These are phyloP conservation scores for Beauveria sp. DNA, from an alignment of 2,329 filamentous ascomycete species.

Conservation along the genomic window DNA sequence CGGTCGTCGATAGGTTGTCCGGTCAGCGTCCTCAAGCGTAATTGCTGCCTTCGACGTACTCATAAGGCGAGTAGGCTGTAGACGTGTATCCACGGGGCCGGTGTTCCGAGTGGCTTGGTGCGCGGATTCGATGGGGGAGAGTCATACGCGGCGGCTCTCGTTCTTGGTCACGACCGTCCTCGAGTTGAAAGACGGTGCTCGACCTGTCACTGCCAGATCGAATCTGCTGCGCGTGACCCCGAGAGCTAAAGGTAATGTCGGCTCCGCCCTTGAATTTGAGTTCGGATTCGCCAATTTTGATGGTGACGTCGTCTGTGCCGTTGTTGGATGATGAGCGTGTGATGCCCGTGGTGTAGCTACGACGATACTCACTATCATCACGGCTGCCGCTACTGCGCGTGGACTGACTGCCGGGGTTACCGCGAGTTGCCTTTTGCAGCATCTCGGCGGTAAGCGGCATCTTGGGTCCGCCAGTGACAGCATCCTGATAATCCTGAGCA, in stretches of 20 bases:
- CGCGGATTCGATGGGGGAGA: constrained; percentile 36
- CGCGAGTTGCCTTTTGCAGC: constrained; percentile 42
- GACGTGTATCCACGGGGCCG: constrained; percentile 27
- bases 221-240: constrained; percentile 19
- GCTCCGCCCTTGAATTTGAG: constrained; percentile 51
- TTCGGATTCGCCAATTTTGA: constrained; percentile 50
- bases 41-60: constrained; percentile 12
- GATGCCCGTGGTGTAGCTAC: constrained; percentile 54
- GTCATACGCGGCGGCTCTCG: constrained; percentile 29
- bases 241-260: constrained; percentile 47
- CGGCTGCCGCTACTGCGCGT: constrained; percentile 52
- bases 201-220: constrained; percentile 44
- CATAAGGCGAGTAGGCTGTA: constrained; percentile 15
- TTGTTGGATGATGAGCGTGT: constrained; percentile 42
- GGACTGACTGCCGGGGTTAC: constrained; percentile 44
- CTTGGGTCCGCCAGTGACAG: constrained; percentile 37
- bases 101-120: constrained; percentile 44
- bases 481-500: constrained; percentile 29
- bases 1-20: neutral
- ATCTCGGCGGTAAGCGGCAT: constrained; percentile 48
- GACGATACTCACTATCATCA: constrained; percentile 56
- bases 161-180: constrained; percentile 38
- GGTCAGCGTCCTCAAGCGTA: neutral
- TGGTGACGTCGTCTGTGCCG: constrained; percentile 53
- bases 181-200: constrained; percentile 39